phyloP scores from a whole-genome alignment of 2,329 filamentous ascomycete genomes.

The Colletotrichum acutatum region DNA sequence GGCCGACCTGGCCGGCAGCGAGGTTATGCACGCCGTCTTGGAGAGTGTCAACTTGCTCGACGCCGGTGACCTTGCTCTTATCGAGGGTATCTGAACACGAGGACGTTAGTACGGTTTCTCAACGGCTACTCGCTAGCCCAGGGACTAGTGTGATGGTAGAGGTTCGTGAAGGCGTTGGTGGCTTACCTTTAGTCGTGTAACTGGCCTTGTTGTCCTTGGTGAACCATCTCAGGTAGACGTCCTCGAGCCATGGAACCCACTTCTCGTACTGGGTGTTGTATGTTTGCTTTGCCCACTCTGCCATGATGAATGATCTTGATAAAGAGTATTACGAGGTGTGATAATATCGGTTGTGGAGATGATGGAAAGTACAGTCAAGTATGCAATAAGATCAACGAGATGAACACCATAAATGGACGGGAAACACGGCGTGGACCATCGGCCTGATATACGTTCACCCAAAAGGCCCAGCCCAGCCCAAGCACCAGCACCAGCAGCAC shows the following conservation, averaged over 20 bases:
- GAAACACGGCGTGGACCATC: not conserved
- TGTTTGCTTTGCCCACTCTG: conserved; percentile 68
- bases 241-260: conserved; percentile 83
- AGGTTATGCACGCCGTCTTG: conserved; percentile 75
- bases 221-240: conserved; percentile 77
- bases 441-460: conserved; percentile 24
- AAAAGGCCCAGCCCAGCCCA: not conserved
- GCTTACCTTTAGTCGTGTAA: conserved; percentile 74
- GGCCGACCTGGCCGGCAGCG: conserved; percentile 71
- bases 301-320: conserved; percentile 41
- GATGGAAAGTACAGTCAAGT: not conserved
- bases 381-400: conserved; percentile 23
- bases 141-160: not conserved
- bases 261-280: conserved; percentile 80
- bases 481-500: not conserved
- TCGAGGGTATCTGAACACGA: conserved; percentile 67
- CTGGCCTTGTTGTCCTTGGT: conserved; percentile 82
- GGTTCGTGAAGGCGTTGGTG: not conserved
- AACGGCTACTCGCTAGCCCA: not conserved
- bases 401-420: conserved; percentile 14
- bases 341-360: not conserved
- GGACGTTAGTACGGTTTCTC: not conserved
- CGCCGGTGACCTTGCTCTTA: conserved; percentile 76
- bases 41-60: conserved; percentile 73
- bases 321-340: not conserved